Percentiles rank a stretch among this genome's conserved stretches.
Evolutionary conservation across 2,329 filamentous ascomycete genomes (phyloP).

Genomic region (Gyromitra esculenta): DNA sequence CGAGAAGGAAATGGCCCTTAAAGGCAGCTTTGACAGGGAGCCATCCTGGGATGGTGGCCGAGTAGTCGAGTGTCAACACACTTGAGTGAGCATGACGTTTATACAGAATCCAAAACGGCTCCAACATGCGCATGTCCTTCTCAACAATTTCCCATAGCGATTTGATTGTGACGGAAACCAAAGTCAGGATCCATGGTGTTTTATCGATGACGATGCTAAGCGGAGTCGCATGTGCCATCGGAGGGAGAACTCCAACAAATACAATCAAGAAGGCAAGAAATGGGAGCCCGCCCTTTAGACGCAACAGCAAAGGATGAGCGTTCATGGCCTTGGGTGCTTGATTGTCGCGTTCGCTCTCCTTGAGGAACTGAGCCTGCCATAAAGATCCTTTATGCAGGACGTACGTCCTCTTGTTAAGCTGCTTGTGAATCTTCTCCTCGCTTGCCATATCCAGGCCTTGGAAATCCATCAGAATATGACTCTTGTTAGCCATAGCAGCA

Average conservation of each 20-base stretch:
- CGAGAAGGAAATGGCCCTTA: conserved; percentile 73
- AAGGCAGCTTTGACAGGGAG: conserved; percentile 70
- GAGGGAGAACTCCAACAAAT: conserved; percentile 69
- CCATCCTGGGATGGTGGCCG: conserved; percentile 74
- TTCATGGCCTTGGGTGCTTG: conserved; percentile 63
- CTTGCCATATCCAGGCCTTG: conserved; percentile 75
- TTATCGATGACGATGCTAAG: conserved; percentile 68
- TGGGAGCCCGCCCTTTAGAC: conserved; percentile 68
- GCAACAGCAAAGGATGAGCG: conserved; percentile 76
- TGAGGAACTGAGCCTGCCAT: conserved; percentile 68
- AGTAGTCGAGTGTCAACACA: conserved; percentile 77
- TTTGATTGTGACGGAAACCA: conserved; percentile 73
- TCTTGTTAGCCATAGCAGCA: conserved; percentile 77
- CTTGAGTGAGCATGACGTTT: conserved; percentile 72
- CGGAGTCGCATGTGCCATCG: conserved; percentile 70
- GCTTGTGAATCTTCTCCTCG: conserved; percentile 73
- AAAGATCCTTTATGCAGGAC: conserved; percentile 76
- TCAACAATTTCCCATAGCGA: conserved; percentile 75
- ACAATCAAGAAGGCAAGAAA: conserved; percentile 69
- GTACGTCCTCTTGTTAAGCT: conserved; percentile 73
- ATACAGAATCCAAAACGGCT: conserved; percentile 77
- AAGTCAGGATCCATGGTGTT: conserved; percentile 73
- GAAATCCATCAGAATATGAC: conserved; percentile 78
- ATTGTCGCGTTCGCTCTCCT: conserved; percentile 57
- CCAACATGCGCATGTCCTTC: conserved; percentile 75